Percentiles rank a stretch among this genome's conserved stretches.
Evolutionary conservation across 495 filamentous ascomycete species (phyloP).

Genomic region (Chaetomium fimeti): DNA sequence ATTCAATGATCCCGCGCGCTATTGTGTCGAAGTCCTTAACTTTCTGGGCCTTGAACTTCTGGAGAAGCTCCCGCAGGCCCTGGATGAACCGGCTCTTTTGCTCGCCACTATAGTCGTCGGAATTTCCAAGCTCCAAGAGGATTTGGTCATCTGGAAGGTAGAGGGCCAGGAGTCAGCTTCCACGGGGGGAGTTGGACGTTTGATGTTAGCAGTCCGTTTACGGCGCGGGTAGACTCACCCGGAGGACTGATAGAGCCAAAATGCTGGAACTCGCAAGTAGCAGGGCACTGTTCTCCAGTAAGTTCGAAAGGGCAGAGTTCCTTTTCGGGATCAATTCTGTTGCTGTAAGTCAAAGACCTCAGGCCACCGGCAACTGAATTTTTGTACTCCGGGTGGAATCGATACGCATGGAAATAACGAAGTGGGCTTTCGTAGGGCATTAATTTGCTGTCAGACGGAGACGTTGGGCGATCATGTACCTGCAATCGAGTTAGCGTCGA

Average conservation of each 20-base stretch:
- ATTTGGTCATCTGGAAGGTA: constrained; percentile 76
- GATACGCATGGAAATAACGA: constrained; percentile 78
- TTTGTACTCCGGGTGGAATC: constrained; percentile 76
- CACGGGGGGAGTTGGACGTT: constrained; percentile 30
- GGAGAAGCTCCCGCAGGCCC: constrained; percentile 73
- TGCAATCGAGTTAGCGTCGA: constrained; percentile 25
- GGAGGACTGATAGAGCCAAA: constrained; percentile 69
- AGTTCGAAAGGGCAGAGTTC: constrained; percentile 73
- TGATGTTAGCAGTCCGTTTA: constrained; percentile 36
- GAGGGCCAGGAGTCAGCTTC: constrained; percentile 60
- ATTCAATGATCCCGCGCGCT: constrained; percentile 76
- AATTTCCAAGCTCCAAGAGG: constrained; percentile 74
- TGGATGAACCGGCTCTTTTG: constrained; percentile 69
- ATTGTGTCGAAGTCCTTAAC: constrained; percentile 79
- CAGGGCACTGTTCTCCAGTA: constrained; percentile 72
- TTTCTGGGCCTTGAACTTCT: constrained; percentile 68
- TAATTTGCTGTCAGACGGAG: constrained; percentile 41
- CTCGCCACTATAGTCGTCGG: constrained; percentile 68
- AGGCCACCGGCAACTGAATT: constrained; percentile 70
- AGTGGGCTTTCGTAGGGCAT: constrained; percentile 81
- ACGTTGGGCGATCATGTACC: constrained; percentile 12
- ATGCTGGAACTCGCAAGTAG: constrained; percentile 75
- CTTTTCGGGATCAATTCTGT: constrained; percentile 72
- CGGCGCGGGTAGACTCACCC: constrained; percentile 63
- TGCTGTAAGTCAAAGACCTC: constrained; percentile 89